Conservation (phyloP, 2,329 filamentous ascomycete genomes). For the Pleomassaria siparia region DNA sequence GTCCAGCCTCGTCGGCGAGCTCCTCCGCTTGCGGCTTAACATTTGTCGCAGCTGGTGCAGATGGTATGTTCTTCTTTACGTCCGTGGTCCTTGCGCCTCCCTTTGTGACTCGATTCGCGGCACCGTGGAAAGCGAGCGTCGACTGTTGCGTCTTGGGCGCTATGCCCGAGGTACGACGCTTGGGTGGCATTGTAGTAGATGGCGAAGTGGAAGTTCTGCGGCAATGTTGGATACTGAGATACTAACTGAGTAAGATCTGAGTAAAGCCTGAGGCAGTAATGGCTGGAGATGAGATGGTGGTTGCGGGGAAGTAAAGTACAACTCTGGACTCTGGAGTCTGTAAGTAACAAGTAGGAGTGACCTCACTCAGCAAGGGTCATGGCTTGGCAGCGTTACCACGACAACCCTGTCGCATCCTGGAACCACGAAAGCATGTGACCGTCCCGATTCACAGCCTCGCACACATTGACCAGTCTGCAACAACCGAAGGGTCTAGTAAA, state of each 20-base stretch:
- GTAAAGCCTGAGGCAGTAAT: not conserved
- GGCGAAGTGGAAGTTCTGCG: conserved; percentile 3
- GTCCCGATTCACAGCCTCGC: conserved; percentile 1
- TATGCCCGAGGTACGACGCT: conserved; percentile 44
- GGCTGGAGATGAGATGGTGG: conserved; percentile 6
- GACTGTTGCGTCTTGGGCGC: conserved; percentile 57
- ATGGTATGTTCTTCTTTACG: conserved; percentile 43
- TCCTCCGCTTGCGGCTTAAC: conserved; percentile 25
- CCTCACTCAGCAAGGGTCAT: conserved; percentile 26
- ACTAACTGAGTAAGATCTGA: not conserved
- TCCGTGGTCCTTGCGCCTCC: conserved; percentile 42
- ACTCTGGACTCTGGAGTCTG: too few relatives aligned
- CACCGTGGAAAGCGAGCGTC: conserved; percentile 64
- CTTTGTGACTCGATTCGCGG: conserved; percentile 61
- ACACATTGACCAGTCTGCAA: not conserved
- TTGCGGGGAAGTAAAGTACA: conserved; percentile 11
- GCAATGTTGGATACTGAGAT: not conserved
- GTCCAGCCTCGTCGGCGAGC: conserved; percentile 25
- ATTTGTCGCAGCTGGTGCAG: conserved; percentile 34
- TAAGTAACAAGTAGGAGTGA: too few relatives aligned
- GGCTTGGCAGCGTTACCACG: conserved; percentile 22
- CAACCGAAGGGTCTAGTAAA: not conserved
- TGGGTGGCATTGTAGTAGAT: conserved; percentile 46
- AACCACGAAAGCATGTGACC: conserved; percentile 30
- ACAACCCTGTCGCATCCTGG: conserved; percentile 12